Evolutionary conservation across 345 rosid genomes (phyloP).

Genomic region (Eucalyptus marginata): DNA sequence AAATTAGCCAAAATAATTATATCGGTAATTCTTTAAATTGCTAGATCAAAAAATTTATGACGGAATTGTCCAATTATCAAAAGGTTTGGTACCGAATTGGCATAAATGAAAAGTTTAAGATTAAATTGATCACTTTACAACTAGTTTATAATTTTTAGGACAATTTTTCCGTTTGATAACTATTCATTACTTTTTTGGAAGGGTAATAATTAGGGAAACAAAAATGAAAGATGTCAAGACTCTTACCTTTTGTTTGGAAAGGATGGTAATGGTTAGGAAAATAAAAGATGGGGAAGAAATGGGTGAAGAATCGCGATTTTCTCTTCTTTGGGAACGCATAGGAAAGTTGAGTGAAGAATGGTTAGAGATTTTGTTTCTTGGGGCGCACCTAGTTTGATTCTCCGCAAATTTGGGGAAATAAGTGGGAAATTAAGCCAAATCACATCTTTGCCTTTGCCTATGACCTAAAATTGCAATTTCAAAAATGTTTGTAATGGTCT

Average conservation of each 20-base stretch:
- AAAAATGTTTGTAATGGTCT: background rate
- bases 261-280: background rate
- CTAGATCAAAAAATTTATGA: no score
- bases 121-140: no score
- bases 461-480: background rate
- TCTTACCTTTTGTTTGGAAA: background rate
- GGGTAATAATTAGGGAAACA: background rate
- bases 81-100: fast-evolving
- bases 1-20: no score
- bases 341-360: background rate
- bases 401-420: background rate
- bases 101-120: no score
- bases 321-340: background rate
- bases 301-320: background rate
- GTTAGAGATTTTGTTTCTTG: background rate
- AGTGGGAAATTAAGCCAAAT: background rate
- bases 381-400: background rate
- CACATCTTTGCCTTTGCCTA: background rate
- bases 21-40: no score
- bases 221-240: background rate
- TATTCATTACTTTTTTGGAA: background rate
- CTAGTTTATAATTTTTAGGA: no score
- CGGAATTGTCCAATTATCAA: no score
- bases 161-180: background rate
- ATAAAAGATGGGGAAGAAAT: background rate